These are phyloP conservation scores for Ustilago trichophora DNA, from an alignment of 1,284 basidiomycete genomes.

Conservation along the genomic window DNA sequence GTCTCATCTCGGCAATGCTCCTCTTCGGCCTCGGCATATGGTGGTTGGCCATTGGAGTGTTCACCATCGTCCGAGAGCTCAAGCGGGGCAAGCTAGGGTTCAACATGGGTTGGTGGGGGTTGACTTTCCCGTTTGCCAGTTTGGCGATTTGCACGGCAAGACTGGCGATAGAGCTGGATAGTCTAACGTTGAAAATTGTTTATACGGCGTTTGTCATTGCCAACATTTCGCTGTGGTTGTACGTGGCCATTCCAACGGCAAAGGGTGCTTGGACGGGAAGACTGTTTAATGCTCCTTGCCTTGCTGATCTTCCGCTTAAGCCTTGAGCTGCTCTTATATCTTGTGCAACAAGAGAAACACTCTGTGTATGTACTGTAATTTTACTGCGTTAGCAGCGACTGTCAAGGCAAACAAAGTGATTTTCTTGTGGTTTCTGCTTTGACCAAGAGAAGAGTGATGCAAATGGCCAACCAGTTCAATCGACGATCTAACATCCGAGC, in stretches of 20 bases:
- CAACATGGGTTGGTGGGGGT: conserved; percentile 58
- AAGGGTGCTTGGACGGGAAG: conserved; percentile 48
- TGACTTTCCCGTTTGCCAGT: conserved; percentile 52
- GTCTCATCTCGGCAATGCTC: conserved; percentile 50
- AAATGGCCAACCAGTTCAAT: no score
- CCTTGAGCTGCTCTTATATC: neutral
- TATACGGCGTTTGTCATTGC: conserved; percentile 48
- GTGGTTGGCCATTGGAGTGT: conserved; percentile 49
- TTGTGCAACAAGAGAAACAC: no score
- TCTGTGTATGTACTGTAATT: no score
- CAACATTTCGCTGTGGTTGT: conserved; percentile 46
- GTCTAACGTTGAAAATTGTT: conserved; percentile 49
- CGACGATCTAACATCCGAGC: neutral
- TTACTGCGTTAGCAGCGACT: no score
- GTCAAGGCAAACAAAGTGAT: no score
- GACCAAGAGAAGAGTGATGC: no score
- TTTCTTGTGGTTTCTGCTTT: no score
- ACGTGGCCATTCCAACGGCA: conserved; percentile 52
- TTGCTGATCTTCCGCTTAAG: conserved; percentile 56
- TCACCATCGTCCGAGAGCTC: conserved; percentile 49
- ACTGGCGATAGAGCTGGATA: conserved; percentile 51
- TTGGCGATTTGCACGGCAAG: conserved; percentile 47
- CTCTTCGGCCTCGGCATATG: conserved; percentile 55
- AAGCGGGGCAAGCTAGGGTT: conserved; percentile 43
- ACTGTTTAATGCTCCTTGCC: conserved; percentile 56